These are phyloP conservation scores for Fusarium paranaense DNA, from an alignment of 2,329 filamentous ascomycete species.

Conservation along the genomic window DNA sequence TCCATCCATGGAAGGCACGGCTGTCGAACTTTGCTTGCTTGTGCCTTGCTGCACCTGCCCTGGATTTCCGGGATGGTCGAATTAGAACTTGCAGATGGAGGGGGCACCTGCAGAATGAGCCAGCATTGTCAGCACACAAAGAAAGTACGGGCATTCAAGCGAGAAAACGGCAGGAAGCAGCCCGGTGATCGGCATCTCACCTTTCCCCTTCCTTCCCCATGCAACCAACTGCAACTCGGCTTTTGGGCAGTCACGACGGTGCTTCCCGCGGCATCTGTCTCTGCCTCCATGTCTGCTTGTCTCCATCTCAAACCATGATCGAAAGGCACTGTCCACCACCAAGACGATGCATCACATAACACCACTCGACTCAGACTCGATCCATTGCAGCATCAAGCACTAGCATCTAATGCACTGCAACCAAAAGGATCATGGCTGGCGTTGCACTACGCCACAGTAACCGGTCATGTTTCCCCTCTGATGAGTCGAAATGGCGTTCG, in stretches of 20 bases:
- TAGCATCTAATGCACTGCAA: neutral
- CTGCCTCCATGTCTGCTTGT: neutral
- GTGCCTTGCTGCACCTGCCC: conserved; percentile 9
- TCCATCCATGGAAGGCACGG: neutral
- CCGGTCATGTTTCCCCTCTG: neutral
- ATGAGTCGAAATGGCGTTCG: neutral
- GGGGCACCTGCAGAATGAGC: conserved; percentile 3
- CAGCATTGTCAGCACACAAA: neutral
- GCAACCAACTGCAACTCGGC: neutral
- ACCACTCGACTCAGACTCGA: neutral
- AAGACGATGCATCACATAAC: neutral
- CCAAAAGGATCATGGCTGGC: neutral
- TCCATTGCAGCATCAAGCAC: neutral
- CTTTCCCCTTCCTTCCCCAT: conserved; percentile 28
- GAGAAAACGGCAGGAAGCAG: conserved; percentile 18
- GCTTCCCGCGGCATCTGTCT: conserved; percentile 5
- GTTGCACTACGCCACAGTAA: neutral
- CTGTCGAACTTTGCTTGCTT: neutral
- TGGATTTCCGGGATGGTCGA: neutral
- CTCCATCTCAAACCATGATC: neutral
- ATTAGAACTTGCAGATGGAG: conserved; percentile 8
- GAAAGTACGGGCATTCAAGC: neutral
- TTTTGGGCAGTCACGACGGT: neutral
- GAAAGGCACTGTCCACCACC: conserved; percentile 1
- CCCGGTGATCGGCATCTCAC: conserved; percentile 31